Base-by-base conservation (phyloP, 306 rosid genomes). In the Citrullus colocynthis region DNA sequence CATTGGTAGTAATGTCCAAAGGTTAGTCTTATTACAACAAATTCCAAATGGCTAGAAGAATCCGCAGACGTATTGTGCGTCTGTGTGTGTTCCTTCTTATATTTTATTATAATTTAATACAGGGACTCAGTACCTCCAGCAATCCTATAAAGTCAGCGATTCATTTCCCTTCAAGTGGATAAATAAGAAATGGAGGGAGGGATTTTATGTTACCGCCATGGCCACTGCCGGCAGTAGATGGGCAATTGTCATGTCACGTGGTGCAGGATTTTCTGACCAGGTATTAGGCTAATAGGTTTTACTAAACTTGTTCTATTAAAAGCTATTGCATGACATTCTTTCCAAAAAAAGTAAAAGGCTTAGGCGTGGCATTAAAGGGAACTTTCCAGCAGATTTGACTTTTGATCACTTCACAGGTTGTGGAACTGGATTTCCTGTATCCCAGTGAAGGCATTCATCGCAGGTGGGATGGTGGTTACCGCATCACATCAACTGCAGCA, bases 121-220 rank as follows among this genome's bases (percentile, higher is more conserved):
- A 93, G 98, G 95, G 74, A 91, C 98, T 16, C 86, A 81, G 71
- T 93, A 85, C 82, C 44, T 82, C 30, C 96, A 89, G 89, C 98
- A 93, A 80, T 93, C 98, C 0, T 93, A 91, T 80, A 93, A 93
- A 85, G 97, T 93, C 62, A 89, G 98, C 28, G 97, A 93, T 37
- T 82, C 97, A 57, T 93, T 93, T 89, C 98, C 96, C 28, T 93
- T 87, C 70, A 93, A 93, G 84, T 92, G 97, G 97, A 92, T 92
- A 18, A 89, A 84, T 85, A 93, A 91, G 82, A 93, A 93, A 83
- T 93, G 97, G 98, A 81, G 82, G 84, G 98, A 91, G 77, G 97
- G 95, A 15, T 93, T 91, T 82, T 84, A 75, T 45, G 97, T 93
- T 59, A 93, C 98, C 42, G 85, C 96, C 32, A 93, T 93, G 97